Evolutionary conservation across 2,329 filamentous ascomycete genomes (phyloP).

Genomic region (Penicillium decumbens): DNA sequence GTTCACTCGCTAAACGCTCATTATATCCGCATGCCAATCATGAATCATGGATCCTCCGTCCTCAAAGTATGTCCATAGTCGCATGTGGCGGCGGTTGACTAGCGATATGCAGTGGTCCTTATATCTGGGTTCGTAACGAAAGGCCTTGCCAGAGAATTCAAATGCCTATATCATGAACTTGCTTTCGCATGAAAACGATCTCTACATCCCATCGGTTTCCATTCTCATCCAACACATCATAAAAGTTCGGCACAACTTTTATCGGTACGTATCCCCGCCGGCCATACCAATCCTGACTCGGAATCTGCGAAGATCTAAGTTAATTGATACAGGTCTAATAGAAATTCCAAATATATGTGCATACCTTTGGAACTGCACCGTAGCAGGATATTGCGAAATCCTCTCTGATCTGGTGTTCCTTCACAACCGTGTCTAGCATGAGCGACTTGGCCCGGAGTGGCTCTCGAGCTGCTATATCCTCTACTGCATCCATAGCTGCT

Average conservation of each 20-base stretch:
- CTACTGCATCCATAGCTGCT: conserved; percentile 13
- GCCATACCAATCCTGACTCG: conserved; percentile 21
- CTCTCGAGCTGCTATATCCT: conserved; percentile 7
- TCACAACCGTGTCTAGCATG: conserved; percentile 12
- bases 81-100: not conserved
- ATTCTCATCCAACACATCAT: conserved; percentile 10
- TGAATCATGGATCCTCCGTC: not conserved
- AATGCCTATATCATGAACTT: conserved; percentile 5
- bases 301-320: conserved; percentile 4
- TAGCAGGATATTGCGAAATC: conserved; percentile 13
- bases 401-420: conserved; percentile 10
- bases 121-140: not conserved
- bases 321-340: not conserved
- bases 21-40: not conserved
- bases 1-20: not conserved
- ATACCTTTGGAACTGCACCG: conserved; percentile 16
- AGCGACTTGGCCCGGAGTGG: conserved; percentile 8
- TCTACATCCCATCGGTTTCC: conserved; percentile 16
- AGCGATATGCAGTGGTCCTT: not conserved
- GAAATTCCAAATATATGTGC: not conserved
- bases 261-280: conserved; percentile 19
- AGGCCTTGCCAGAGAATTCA: not conserved
- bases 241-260: conserved; percentile 16
- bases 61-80: not conserved
- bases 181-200: conserved; percentile 23